These are phyloP conservation scores for Pseudogymnoascus sp. DNA, from an alignment of 2,329 filamentous ascomycete species.

Conservation along the genomic window DNA sequence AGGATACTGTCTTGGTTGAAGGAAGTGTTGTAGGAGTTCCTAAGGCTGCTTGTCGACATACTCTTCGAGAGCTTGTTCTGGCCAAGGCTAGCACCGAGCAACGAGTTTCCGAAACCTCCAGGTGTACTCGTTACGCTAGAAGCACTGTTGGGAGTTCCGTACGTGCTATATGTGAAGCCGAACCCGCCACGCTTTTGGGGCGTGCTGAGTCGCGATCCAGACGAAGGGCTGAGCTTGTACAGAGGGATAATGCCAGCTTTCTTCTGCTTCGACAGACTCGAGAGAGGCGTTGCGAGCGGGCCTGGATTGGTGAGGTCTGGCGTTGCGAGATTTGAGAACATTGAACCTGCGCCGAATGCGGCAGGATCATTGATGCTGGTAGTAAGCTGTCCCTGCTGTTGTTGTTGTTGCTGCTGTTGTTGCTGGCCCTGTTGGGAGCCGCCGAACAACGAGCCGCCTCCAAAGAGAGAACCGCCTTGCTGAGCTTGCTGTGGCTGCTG, in stretches of 20 bases:
- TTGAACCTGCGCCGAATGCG: conserved; percentile 79
- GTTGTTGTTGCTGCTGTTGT: conserved; percentile 43
- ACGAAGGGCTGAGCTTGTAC: conserved; percentile 77
- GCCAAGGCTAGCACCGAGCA: conserved; percentile 48
- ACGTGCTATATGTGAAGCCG: conserved; percentile 88
- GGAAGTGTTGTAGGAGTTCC: conserved; percentile 69
- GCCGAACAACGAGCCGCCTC: conserved; percentile 52
- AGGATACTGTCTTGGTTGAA: conserved; percentile 83
- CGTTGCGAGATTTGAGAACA: conserved; percentile 66
- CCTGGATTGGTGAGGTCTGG: conserved; percentile 65
- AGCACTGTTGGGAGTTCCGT: conserved; percentile 69
- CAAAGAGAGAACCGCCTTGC: conserved; percentile 52
- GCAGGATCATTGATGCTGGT: conserved; percentile 76
- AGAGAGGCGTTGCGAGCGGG: conserved; percentile 83
- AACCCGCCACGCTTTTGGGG: conserved; percentile 81
- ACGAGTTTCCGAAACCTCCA: conserved; percentile 55
- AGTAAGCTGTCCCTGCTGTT: conserved; percentile 56
- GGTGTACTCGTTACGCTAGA: conserved; percentile 62
- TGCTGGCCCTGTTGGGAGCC: conserved; percentile 39
- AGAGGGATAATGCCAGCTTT: conserved; percentile 74
- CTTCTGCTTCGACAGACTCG: conserved; percentile 61
- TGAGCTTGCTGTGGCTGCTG: conserved; percentile 36
- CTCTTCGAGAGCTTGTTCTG: conserved; percentile 74
- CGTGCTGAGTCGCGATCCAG: conserved; percentile 70
- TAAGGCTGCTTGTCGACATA: conserved; percentile 77